Conservation (phyloP, 192 early-diverging fungal genomes). For the Geosiphon pyriformis region DNA sequence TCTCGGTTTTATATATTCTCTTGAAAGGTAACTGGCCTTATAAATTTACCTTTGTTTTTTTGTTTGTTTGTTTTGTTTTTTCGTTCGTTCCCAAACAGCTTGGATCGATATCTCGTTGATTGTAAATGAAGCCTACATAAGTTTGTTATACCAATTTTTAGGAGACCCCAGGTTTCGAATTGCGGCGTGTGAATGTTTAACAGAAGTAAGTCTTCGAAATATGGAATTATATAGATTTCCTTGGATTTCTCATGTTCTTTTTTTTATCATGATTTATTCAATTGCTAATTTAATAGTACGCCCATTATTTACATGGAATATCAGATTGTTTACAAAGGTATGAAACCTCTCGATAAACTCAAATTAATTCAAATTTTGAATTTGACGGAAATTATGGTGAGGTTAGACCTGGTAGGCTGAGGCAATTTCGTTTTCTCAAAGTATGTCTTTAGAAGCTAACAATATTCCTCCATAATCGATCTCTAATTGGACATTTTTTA, state of each 20-base stretch:
- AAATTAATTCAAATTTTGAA: conserved; percentile 73
- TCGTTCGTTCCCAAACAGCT: conserved; percentile 31
- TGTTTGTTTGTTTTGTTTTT: background rate
- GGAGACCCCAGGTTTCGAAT: conserved; percentile 53
- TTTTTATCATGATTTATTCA: conserved; percentile 1
- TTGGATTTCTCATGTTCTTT: background rate
- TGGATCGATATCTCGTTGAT: conserved; percentile 95
- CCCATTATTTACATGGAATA: background rate
- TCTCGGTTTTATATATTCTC: background rate
- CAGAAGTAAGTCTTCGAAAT: conserved; percentile 38
- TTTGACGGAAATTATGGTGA: conserved; percentile 43
- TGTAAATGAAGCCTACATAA: conserved; percentile 76
- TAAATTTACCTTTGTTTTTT: background rate
- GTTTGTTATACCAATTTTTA: conserved; percentile 70
- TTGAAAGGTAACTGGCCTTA: background rate
- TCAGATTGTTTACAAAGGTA: conserved; percentile 82
- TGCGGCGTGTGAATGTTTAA: conserved; percentile 77
- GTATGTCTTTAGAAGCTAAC: too few relatives aligned
- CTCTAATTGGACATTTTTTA: conserved; percentile 25
- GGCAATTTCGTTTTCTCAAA: conserved; percentile 18
- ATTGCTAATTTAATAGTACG: background rate
- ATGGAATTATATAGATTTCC: background rate
- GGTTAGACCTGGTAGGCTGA: conserved; percentile 41
- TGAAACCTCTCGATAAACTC: conserved; percentile 87
- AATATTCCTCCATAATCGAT: conserved; percentile 28